Percentiles rank a stretch among this genome's conserved stretches.
These are phyloP conservation scores for Amborella trichopoda DNA, from an alignment of 164 flowering plant genomes.

Conservation along the genomic window DNA sequence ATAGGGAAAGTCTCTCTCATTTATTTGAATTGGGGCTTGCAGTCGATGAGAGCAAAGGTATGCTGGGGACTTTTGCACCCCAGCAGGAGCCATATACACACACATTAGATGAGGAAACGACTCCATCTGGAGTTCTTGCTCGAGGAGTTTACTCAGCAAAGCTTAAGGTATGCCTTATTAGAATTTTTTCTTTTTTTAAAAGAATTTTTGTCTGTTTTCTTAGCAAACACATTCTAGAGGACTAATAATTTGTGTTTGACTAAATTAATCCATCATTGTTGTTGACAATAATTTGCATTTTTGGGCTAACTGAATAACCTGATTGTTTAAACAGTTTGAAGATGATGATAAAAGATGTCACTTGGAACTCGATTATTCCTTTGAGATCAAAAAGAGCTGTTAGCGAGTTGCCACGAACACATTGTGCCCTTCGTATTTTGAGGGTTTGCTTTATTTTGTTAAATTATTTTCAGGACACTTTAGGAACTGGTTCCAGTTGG, in stretches of 20 bases:
- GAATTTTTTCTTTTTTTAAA: not conserved
- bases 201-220: not conserved
- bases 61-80: conserved; percentile 78
- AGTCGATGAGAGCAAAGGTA: conserved; percentile 64
- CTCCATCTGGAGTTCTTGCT: conserved; percentile 62
- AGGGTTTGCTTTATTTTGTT: too few relatives aligned
- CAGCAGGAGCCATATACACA: conserved; percentile 41
- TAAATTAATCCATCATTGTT: not conserved
- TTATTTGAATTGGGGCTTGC: not conserved
- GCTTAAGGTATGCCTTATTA: conserved; percentile 30
- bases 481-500: not conserved
- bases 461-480: not conserved
- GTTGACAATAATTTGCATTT: not conserved
- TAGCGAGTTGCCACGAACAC: conserved; percentile 2
- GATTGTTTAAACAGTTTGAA: conserved; percentile 39
- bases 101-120: conserved; percentile 47
- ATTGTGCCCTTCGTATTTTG: not conserved
- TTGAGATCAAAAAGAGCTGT: conserved; percentile 45
- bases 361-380: conserved; percentile 55
- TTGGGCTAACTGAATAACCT: not conserved
- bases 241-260: not conserved
- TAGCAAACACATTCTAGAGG: not conserved
- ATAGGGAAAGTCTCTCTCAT: not conserved
- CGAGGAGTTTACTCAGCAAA: conserved; percentile 52
- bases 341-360: conserved; percentile 64